These are phyloP conservation scores for Penicillium thymicola DNA, from an alignment of 2,329 filamentous ascomycete species.

Conservation along the genomic window DNA sequence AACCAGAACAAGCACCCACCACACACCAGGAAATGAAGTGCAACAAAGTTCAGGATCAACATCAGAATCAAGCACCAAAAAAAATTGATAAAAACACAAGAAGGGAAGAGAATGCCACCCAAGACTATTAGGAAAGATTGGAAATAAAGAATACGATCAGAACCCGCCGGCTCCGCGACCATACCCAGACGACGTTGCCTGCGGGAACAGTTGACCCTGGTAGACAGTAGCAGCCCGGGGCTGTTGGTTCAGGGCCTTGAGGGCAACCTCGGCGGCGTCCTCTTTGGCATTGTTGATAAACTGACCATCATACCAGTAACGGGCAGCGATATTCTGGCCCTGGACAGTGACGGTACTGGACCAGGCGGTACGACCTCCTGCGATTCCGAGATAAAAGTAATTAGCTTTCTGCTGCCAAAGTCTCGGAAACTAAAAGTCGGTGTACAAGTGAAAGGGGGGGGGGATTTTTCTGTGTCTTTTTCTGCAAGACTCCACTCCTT, in stretches of 20 bases:
- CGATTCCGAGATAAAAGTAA: slow-evolving; percentile 21
- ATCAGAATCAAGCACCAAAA: not conserved
- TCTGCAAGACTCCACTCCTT: slow-evolving; percentile 27
- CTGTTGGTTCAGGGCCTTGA: slow-evolving; percentile 34
- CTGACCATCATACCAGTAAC: slow-evolving; percentile 89
- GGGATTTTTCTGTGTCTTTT: slow-evolving; percentile 3
- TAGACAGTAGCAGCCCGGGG: slow-evolving; percentile 22
- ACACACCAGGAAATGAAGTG: slow-evolving; percentile 4
- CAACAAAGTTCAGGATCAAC: not conserved
- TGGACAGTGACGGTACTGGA: slow-evolving; percentile 74
- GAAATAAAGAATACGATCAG: slow-evolving; percentile 27
- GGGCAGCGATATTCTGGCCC: slow-evolving; percentile 63
- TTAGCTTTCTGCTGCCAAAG: slow-evolving; percentile 23
- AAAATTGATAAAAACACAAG: slow-evolving; percentile 15
- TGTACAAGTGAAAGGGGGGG: slow-evolving; percentile 23
- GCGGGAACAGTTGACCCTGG: slow-evolving; percentile 24
- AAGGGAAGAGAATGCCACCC: slow-evolving; percentile 22
- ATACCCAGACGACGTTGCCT: slow-evolving; percentile 15
- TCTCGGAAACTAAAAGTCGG: slow-evolving; percentile 31
- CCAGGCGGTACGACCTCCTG: slow-evolving; percentile 89
- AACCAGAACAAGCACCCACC: slow-evolving; percentile 6
- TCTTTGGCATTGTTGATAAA: slow-evolving; percentile 85
- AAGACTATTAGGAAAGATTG: slow-evolving; percentile 22
- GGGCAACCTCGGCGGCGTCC: slow-evolving; percentile 81
- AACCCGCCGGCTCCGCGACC: slow-evolving; percentile 24